Evolutionary conservation across 78 protist species (phyloP).

Genomic region (Paulinella micropora): DNA sequence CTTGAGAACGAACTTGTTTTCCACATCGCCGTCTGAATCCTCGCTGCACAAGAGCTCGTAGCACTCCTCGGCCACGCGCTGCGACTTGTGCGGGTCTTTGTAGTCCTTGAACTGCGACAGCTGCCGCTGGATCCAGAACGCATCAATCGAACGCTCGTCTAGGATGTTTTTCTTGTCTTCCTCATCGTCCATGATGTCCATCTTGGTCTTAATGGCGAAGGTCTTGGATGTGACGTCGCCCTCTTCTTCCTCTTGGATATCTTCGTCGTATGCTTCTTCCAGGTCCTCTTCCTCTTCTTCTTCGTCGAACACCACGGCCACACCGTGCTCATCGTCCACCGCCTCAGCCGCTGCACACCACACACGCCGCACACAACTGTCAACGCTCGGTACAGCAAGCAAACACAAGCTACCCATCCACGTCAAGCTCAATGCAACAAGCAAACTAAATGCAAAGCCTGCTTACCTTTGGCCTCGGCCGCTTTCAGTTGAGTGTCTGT

Average conservation of each 20-base stretch:
- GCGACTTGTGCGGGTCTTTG: slow-evolving; percentile 10
- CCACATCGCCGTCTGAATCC: slow-evolving; percentile 44
- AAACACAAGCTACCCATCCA: neutral
- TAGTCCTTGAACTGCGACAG: neutral
- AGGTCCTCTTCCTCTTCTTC: slow-evolving; percentile 23
- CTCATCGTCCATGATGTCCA: neutral
- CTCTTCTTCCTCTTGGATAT: slow-evolving; percentile 45
- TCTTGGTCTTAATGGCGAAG: neutral
- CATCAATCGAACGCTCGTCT: slow-evolving; percentile 2
- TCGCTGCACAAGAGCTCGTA: neutral
- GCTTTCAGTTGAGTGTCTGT: slow-evolving; percentile 7
- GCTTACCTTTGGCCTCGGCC: neutral
- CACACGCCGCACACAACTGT: neutral
- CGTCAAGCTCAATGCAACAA: too few species aligned
- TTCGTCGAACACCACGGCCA: slow-evolving; percentile 65
- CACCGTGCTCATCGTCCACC: slow-evolving; percentile 51
- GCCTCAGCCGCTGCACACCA: neutral
- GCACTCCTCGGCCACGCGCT: slow-evolving; percentile 7
- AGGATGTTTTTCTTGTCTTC: neutral
- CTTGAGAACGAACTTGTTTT: slow-evolving; percentile 56
- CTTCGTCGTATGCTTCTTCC: slow-evolving; percentile 32
- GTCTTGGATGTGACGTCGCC: slow-evolving; percentile 3
- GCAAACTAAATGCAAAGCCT: too few species aligned
- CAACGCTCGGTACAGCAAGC: neutral
- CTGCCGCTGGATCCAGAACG: slow-evolving; percentile 22